A percentile compares a stretch with the other conserved stretches of the same genome.
These are phyloP conservation scores for Ocimum tenuiflorum DNA, from an alignment of 257 asterid genomes.

Conservation along the genomic window DNA sequence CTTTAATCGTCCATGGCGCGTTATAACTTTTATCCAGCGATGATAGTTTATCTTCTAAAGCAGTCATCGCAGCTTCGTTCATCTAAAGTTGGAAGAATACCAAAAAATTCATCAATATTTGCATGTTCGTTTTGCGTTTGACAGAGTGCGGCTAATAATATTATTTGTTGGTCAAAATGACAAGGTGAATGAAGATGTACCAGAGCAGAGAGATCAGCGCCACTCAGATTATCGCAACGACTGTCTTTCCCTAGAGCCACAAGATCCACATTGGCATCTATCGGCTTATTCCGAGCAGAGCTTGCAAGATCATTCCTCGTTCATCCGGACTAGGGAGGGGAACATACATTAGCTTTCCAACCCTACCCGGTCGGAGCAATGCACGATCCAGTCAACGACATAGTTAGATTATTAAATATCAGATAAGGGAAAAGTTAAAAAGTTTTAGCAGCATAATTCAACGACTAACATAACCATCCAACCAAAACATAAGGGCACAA, in stretches of 20 bases:
- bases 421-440: too few relatives aligned
- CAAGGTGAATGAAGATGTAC: constrained; percentile 27
- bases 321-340: constrained; percentile 80
- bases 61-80: constrained; percentile 59
- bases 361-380: constrained; percentile 79
- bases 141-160: neutral
- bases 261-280: constrained; percentile 56
- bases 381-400: constrained; percentile 86
- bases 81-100: constrained; percentile 27
- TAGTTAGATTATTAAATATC: too few relatives aligned
- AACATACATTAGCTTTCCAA: constrained; percentile 66
- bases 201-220: constrained; percentile 76
- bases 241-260: constrained; percentile 51
- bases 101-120: neutral
- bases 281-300: constrained; percentile 57
- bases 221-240: constrained; percentile 64
- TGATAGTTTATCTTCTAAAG: constrained; percentile 41
- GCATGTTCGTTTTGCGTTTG: neutral
- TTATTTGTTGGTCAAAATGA: too few relatives aligned
- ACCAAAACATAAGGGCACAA: neutral
- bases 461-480: neutral
- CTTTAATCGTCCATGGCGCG: constrained; percentile 38
- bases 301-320: constrained; percentile 69
- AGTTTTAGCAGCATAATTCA: too few relatives aligned
- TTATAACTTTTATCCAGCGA: constrained; percentile 15